Percentiles rank a stretch among this genome's conserved stretches.
These are phyloP conservation scores for Beta vulgaris DNA, from an alignment of 148 eudicot species.

Conservation along the genomic window DNA sequence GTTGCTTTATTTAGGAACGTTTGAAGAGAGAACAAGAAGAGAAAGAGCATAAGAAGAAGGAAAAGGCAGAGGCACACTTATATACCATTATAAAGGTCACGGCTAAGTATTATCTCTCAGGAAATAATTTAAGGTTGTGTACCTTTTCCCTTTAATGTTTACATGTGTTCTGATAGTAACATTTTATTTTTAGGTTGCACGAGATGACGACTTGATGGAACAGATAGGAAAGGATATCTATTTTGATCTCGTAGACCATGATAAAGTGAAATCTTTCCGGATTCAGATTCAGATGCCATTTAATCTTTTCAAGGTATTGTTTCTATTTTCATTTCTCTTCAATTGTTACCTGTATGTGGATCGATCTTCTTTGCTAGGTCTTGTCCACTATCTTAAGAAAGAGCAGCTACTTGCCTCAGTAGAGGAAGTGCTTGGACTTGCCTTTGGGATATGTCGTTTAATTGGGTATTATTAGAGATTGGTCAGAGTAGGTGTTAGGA, in stretches of 20 bases:
- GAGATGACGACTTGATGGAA: slow-evolving; percentile 73
- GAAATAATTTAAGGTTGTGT: slow-evolving; percentile 6
- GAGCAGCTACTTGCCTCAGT: not conserved
- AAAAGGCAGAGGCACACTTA: slow-evolving; percentile 96
- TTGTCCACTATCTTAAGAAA: not conserved
- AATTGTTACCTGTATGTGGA: not conserved
- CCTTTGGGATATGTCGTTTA: not conserved
- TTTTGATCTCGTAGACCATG: slow-evolving; percentile 97
- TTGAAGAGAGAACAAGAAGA: slow-evolving; percentile 92
- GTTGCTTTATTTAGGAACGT: slow-evolving; percentile 55
- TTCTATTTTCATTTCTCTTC: not conserved
- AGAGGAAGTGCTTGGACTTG: not conserved
- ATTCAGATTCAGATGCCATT: slow-evolving; percentile 86
- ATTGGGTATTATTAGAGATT: not conserved
- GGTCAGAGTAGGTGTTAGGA: not conserved
- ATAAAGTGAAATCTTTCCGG: slow-evolving; percentile 84
- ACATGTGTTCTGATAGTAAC: not conserved
- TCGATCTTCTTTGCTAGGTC: not conserved
- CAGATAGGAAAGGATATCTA: slow-evolving; percentile 92
- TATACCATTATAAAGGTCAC: slow-evolving; percentile 87
- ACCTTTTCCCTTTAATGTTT: not conserved
- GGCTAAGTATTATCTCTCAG: slow-evolving; percentile 8
- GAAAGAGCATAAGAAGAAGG: slow-evolving; percentile 85
- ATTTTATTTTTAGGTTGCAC: slow-evolving; percentile 63
- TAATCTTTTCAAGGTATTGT: slow-evolving; percentile 68